A percentile compares a stretch with the other conserved stretches of the same genome.
phyloP scores from a whole-genome alignment of 1,284 basidiomycete species.

The Tylopilus microsporus region DNA sequence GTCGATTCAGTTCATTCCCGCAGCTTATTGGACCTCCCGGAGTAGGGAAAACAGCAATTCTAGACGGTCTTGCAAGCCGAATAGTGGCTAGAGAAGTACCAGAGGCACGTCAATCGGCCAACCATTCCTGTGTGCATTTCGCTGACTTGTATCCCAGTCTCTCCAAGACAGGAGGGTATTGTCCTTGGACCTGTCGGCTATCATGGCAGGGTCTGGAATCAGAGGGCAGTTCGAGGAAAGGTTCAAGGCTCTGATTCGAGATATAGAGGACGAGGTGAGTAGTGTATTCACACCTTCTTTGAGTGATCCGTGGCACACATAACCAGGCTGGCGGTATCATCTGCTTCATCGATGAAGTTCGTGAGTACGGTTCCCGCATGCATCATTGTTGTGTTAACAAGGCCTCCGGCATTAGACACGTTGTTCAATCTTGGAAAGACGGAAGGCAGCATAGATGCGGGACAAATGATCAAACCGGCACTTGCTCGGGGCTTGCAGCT shows the following conservation, averaged over 20 bases:
- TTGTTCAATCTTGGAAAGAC: conserved; percentile 86
- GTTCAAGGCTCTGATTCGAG: conserved; percentile 80
- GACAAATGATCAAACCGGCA: conserved; percentile 88
- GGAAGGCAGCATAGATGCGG: conserved; percentile 88
- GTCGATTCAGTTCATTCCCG: not conserved
- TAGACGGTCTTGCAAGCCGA: conserved; percentile 85
- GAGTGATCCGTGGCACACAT: conserved; percentile 3
- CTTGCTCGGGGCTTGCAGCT: conserved; percentile 81
- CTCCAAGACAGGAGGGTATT: conserved; percentile 79
- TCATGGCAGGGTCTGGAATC: conserved; percentile 84
- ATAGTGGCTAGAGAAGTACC: conserved; percentile 91
- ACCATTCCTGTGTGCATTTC: not conserved
- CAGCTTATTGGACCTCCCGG: conserved; percentile 77
- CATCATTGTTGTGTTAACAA: conserved; percentile 6
- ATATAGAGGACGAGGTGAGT: conserved; percentile 78
- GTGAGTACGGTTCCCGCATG: conserved; percentile 41
- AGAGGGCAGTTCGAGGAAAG: conserved; percentile 91
- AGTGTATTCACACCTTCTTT: not conserved
- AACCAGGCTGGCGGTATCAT: conserved; percentile 65
- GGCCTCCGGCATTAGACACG: conserved; percentile 45
- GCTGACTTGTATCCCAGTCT: conserved; percentile 38
- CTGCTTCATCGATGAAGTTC: conserved; percentile 90
- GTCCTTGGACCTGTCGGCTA: conserved; percentile 73
- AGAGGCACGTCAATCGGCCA: conserved; percentile 49
- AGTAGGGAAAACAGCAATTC: conserved; percentile 88